Evolutionary conservation across 306 rosid species (phyloP), one percentile per base, ranked within the genome.

Genomic region (Malus domestica): DNA sequence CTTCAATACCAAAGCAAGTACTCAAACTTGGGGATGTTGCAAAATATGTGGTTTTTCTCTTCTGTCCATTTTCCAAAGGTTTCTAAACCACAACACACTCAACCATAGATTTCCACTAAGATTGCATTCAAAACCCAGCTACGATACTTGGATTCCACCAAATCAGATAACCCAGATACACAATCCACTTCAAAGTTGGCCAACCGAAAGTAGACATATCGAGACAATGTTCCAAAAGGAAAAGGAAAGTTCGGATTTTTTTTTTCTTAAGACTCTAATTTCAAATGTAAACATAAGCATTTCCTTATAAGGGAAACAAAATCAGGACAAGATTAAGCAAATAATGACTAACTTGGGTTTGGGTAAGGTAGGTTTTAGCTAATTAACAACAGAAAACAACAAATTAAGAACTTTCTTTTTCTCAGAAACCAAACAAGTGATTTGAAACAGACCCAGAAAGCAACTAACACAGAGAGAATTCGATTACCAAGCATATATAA

Each of bases 401-500:
- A 66, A 66, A 64, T 18, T 30, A 1, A 22, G 13, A 18, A 64
- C 68, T 57, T 33, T 57, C 67, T 55, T 58, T 72, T 72, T 54
- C 66, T 72, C 32, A 55, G 25, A 60, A 72, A 73, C 68, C 76
- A 40, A 73, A 58, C 68, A 20, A 59, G 52, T 61, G 25, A 59
- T 59, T 59, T 23, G 18, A 59, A 40, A 54, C 18, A 8, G 67
- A 73, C 66, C 51, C 51, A 38, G 10, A 30, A 58, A n/a, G 30
- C 67, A 73, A 35, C 54, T 40, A 55, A 32, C 22, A 11, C 22
- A 11, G 4, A 40, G 38, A 62, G 35, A 38, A 73, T 57, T 73
- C 18, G 3, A 73, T 16, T 35, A 33, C 44, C 44, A 65, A 32
- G 4, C 38, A 32, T n/a, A 32, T n/a, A 27, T 35, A 7, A 38